Conservation (phyloP, 805 yeast species). For the Kodamaea leandrae region DNA sequence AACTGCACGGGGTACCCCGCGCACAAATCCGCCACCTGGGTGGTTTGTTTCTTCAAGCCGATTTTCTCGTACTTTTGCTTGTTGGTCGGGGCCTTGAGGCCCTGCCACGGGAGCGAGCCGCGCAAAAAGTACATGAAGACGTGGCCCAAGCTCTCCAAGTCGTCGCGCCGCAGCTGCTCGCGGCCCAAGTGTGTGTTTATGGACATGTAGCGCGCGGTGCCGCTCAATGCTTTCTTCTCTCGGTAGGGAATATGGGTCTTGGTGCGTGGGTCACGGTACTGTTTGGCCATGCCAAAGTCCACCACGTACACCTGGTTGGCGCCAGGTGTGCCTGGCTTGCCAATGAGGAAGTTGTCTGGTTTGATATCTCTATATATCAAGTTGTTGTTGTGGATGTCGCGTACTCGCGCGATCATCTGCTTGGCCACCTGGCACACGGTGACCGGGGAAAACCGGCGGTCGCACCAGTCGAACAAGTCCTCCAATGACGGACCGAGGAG, state of each 20-base stretch:
- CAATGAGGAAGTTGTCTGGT: conserved; percentile 95
- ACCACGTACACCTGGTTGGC: conserved; percentile 86
- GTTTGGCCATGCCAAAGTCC: conserved; percentile 99
- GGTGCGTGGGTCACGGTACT: conserved; percentile 94
- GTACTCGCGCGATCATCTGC: conserved; percentile 88
- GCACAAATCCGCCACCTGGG: conserved; percentile 81
- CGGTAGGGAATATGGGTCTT: conserved; percentile 95
- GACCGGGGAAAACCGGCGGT: conserved; percentile 79
- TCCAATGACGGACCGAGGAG: conserved; percentile 93
- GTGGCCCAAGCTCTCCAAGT: conserved; percentile 93
- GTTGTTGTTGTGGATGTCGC: conserved; percentile 83
- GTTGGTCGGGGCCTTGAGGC: conserved; percentile 95
- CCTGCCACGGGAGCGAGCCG: conserved; percentile 98
- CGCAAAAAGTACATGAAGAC: conserved; percentile 92
- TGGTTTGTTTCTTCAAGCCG: conserved; percentile 92
- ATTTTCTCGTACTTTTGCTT: conserved; percentile 96
- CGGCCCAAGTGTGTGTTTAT: conserved; percentile 96
- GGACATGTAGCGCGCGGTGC: conserved; percentile 98
- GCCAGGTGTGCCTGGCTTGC: conserved; percentile 79
- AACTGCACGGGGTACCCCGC: conserved; percentile 89
- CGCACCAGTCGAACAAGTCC: conserved; percentile 98
- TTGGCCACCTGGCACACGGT: conserved; percentile 92
- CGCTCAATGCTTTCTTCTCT: conserved; percentile 92
- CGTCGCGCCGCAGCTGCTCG: conserved; percentile 95
- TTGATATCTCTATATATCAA: conserved; percentile 94